These are phyloP conservation scores for Colletotrichum orbiculare DNA, from an alignment of 2,329 filamentous ascomycete species.

Conservation along the genomic window DNA sequence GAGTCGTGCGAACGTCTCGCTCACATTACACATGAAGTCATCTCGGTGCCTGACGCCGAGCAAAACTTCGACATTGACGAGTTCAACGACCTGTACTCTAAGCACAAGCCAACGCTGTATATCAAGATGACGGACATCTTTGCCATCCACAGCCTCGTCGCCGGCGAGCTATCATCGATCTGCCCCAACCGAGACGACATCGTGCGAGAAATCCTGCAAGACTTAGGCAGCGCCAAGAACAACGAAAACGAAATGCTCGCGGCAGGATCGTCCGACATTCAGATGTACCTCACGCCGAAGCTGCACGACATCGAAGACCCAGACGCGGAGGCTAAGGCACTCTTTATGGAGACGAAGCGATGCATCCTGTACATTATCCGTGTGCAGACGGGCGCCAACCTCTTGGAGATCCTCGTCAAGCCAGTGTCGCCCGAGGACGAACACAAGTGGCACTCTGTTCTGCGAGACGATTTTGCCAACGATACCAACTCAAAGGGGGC, in stretches of 20 bases:
- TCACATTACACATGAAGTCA: slow-evolving; percentile 79
- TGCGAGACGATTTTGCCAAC: slow-evolving; percentile 83
- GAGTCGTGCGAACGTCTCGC: slow-evolving; percentile 85
- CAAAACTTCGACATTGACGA: slow-evolving; percentile 97
- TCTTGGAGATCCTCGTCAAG: slow-evolving; percentile 96
- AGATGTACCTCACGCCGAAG: slow-evolving; percentile 89
- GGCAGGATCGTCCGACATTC: slow-evolving; percentile 88
- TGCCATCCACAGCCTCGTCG: slow-evolving; percentile 90
- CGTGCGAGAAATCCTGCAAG: slow-evolving; percentile 89
- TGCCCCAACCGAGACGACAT: slow-evolving; percentile 87
- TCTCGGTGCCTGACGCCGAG: slow-evolving; percentile 88
- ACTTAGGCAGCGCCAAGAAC: slow-evolving; percentile 94
- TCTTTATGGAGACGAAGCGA: slow-evolving; percentile 98
- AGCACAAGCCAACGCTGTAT: slow-evolving; percentile 97
- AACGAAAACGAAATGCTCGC: slow-evolving; percentile 94
- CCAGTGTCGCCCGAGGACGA: slow-evolving; percentile 90
- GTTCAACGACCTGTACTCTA: slow-evolving; percentile 97
- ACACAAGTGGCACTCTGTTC: slow-evolving; percentile 83
- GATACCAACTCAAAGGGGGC: slow-evolving; percentile 78
- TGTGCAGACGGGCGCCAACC: slow-evolving; percentile 88
- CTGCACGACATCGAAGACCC: slow-evolving; percentile 92
- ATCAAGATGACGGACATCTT: slow-evolving; percentile 99
- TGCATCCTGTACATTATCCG: slow-evolving; percentile 98
- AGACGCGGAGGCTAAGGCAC: slow-evolving; percentile 87
- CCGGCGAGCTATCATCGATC: slow-evolving; percentile 80